phyloP scores from a whole-genome alignment of 805 yeast species.

The Candida wancherniae region DNA sequence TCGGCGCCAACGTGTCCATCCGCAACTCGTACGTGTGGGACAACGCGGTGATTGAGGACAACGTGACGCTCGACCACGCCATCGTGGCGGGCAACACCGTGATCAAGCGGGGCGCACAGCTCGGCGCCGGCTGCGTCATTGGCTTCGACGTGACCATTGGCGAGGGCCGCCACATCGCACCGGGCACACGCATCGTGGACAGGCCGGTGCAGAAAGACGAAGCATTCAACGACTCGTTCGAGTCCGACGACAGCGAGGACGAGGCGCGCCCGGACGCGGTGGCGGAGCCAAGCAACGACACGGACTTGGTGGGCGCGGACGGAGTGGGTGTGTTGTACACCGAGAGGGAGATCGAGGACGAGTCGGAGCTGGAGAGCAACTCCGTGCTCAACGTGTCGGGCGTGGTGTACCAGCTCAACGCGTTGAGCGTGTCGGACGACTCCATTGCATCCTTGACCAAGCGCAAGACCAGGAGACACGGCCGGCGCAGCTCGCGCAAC shows the following conservation, averaged over 20 bases:
- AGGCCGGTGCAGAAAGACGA: slow-evolving; percentile 36
- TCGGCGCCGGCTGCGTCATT: slow-evolving; percentile 71
- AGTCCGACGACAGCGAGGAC: slow-evolving; percentile 36
- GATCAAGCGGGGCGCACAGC: slow-evolving; percentile 46
- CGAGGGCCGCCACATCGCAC: slow-evolving; percentile 43
- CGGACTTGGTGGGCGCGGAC: slow-evolving; percentile 41
- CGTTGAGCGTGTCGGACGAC: slow-evolving; percentile 51
- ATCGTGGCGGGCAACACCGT: slow-evolving; percentile 65
- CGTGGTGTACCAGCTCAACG: slow-evolving; percentile 43
- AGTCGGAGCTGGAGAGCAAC: slow-evolving; percentile 39
- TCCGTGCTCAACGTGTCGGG: slow-evolving; percentile 32
- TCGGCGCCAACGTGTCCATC: slow-evolving; percentile 72
- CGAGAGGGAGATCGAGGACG: slow-evolving; percentile 35
- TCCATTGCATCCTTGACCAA: slow-evolving; percentile 51
- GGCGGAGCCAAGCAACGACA: slow-evolving; percentile 9
- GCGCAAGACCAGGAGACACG: slow-evolving; percentile 37
- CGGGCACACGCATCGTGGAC: slow-evolving; percentile 50
- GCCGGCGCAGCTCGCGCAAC: slow-evolving; percentile 20
- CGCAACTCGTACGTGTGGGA: slow-evolving; percentile 86
- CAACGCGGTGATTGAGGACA: slow-evolving; percentile 66
- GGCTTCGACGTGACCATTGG: slow-evolving; percentile 73
- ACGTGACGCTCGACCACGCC: slow-evolving; percentile 52
- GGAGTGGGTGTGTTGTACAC: slow-evolving; percentile 51
- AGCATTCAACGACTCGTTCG: slow-evolving; percentile 28
- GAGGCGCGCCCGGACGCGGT: slow-evolving; percentile 18